Conservation (phyloP, 73 alveolate species). For the Blepharisma stoltei region DNA sequence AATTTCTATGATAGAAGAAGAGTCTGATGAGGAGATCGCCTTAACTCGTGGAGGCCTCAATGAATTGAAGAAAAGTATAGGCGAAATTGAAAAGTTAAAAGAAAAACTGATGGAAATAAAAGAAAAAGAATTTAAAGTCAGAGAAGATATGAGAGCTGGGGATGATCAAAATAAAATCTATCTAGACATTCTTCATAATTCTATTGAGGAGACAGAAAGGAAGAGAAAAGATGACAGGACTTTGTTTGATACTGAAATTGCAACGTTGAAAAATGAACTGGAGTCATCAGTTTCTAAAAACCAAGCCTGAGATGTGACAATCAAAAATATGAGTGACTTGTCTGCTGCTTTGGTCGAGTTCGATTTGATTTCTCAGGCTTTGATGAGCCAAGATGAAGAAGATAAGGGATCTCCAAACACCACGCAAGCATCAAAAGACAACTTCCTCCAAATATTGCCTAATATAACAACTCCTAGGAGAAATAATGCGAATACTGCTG, state of each 20-base stretch:
- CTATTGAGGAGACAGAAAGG: not conserved
- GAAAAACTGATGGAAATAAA: not conserved
- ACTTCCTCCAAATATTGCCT: too few relatives aligned
- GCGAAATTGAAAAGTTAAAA: too few relatives aligned
- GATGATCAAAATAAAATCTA: not conserved
- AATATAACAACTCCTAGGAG: too few relatives aligned
- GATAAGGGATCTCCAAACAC: too few relatives aligned
- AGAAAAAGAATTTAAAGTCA: not conserved
- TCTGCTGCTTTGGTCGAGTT: not conserved
- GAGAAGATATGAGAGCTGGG: constrained; percentile 3
- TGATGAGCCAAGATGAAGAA: not conserved
- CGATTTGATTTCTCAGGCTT: not conserved
- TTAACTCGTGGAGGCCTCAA: too few relatives aligned
- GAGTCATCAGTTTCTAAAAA: not conserved
- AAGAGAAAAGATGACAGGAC: not conserved
- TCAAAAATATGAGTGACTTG: not conserved
- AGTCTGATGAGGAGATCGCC: too few relatives aligned
- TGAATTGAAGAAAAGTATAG: too few relatives aligned
- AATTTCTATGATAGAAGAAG: too few relatives aligned
- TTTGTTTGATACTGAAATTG: not conserved
- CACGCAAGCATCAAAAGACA: too few relatives aligned
- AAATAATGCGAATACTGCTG: too few relatives aligned
- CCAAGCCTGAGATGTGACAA: not conserved
- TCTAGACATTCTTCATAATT: not conserved
- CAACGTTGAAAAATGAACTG: not conserved